Conservation (phyloP, 1,284 basidiomycete genomes). For the Apiotrichum mycotoxinovorans region DNA sequence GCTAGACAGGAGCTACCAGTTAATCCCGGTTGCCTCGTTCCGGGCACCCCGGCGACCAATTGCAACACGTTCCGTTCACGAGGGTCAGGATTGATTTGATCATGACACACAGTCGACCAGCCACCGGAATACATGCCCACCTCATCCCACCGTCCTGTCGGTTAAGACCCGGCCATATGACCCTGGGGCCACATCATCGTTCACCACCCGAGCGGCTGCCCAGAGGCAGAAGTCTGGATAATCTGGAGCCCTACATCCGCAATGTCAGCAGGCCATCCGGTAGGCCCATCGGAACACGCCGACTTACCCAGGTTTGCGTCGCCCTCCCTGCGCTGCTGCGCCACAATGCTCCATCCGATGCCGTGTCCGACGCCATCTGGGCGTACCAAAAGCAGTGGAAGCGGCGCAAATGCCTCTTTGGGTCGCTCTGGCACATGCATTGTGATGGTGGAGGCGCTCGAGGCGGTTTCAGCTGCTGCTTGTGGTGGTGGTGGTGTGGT, state of each 20-base stretch:
- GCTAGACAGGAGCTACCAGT: too few relatives aligned
- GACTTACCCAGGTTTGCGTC: slow-evolving; percentile 7
- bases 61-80: too few relatives aligned
- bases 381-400: slow-evolving; percentile 28
- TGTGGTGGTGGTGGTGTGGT: neutral
- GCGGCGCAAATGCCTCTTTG: slow-evolving; percentile 4
- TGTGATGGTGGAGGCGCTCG: slow-evolving; percentile 1
- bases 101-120: neutral
- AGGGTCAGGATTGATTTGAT: too few relatives aligned
- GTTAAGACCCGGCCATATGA: too few relatives aligned
- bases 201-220: slow-evolving; percentile 2
- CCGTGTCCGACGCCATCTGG: slow-evolving; percentile 28
- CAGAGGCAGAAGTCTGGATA: slow-evolving; percentile 9
- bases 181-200: neutral
- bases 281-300: neutral
- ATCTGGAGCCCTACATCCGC: slow-evolving; percentile 13
- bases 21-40: neutral
- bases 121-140: neutral
- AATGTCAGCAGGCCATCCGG: slow-evolving; percentile 16
- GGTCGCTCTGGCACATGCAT: slow-evolving; percentile 4
- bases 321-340: neutral
- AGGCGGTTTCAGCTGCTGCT: neutral
- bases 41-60: too few relatives aligned
- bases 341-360: slow-evolving; percentile 27
- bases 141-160: neutral